Evolutionary conservation across 192 early-diverging fungal species (phyloP).

Genomic region (Kickxella alabastrina): DNA sequence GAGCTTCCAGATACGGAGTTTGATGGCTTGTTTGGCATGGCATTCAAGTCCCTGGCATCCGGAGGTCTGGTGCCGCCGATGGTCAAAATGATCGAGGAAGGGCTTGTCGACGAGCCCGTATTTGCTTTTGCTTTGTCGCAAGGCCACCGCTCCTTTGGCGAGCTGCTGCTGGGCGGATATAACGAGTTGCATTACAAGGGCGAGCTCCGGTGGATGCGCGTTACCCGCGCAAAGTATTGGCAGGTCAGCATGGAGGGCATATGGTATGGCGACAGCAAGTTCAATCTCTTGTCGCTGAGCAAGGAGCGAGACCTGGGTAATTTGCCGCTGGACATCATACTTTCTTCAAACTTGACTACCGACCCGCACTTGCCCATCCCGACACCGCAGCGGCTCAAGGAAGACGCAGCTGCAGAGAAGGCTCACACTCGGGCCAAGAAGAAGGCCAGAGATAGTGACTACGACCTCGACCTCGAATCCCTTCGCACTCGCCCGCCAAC

Average conservation of each 20-base stretch:
- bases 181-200: constrained; percentile 54
- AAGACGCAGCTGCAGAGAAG: constrained; percentile 19
- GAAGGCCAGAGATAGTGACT: constrained; percentile 27
- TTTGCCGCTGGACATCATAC: constrained; percentile 34
- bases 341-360: constrained; percentile 8
- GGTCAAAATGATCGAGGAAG: constrained; percentile 46
- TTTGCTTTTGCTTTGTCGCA: constrained; percentile 51
- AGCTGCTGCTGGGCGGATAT: constrained; percentile 54
- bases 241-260: constrained; percentile 49
- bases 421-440: constrained; percentile 13
- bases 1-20: constrained; percentile 47
- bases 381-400: constrained; percentile 6
- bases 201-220: constrained; percentile 53
- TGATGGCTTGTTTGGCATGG: constrained; percentile 55
- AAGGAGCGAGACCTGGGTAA: constrained; percentile 33
- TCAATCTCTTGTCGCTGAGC: constrained; percentile 44
- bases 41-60: constrained; percentile 42
- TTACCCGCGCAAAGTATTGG: constrained; percentile 61
- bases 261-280: constrained; percentile 46
- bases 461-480: constrained; percentile 22
- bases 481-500: constrained; percentile 23
- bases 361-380: constrained; percentile 14
- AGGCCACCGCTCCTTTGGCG: constrained; percentile 38
- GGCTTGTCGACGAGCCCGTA: constrained; percentile 42
- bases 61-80: constrained; percentile 47